These are phyloP conservation scores for Fusarium guadeloupense DNA, from an alignment of 2,329 filamentous ascomycete genomes.

Conservation along the genomic window DNA sequence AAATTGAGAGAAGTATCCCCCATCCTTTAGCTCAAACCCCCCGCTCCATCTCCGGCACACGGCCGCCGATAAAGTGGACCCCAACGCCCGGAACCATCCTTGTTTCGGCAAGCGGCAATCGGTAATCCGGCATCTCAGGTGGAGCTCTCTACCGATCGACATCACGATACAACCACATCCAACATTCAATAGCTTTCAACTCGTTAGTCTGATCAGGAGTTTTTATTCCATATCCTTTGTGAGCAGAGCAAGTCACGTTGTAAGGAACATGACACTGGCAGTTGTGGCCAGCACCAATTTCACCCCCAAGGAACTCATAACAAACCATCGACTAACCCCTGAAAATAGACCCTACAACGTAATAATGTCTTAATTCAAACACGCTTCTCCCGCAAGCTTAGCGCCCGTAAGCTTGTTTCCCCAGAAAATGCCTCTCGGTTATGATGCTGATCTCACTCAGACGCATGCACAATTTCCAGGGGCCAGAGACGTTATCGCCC, in stretches of 20 bases:
- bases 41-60: slow-evolving; percentile 30
- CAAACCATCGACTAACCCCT: not conserved
- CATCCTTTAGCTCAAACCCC: not conserved
- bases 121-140: slow-evolving; percentile 39
- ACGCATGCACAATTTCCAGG: too few relatives aligned
- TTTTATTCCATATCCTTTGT: too few relatives aligned
- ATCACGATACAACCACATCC: slow-evolving; percentile 16
- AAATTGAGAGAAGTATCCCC: slow-evolving; percentile 21
- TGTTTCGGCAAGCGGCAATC: slow-evolving; percentile 18
- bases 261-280: too few relatives aligned
- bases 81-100: slow-evolving; percentile 12
- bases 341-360: not conserved
- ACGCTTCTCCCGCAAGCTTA: slow-evolving; percentile 9
- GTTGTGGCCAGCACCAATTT: too few relatives aligned
- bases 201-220: too few relatives aligned
- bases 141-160: slow-evolving; percentile 16
- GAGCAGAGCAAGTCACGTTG: too few relatives aligned
- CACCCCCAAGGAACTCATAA: too few relatives aligned
- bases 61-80: slow-evolving; percentile 24
- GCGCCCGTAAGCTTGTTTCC: slow-evolving; percentile 29
- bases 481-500: too few relatives aligned
- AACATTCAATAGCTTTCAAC: too few relatives aligned
- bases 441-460: slow-evolving; percentile 8
- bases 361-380: slow-evolving; percentile 1
- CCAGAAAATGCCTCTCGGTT: slow-evolving; percentile 20